Conservation (phyloP, 208 protist species). For the Jaenimonas drosophilae region DNA sequence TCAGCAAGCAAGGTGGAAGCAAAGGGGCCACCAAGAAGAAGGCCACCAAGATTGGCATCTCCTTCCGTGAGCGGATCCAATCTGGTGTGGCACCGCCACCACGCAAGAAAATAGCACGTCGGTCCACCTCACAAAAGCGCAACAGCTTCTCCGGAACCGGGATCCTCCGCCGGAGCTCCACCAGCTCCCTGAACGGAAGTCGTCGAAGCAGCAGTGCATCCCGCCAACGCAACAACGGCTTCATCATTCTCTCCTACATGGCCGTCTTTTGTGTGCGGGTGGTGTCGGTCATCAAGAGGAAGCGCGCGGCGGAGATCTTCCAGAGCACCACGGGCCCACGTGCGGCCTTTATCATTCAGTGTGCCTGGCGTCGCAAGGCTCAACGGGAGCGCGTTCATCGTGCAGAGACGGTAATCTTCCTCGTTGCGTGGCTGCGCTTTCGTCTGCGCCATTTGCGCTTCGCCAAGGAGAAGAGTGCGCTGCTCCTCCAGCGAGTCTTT, state of each 20-base stretch:
- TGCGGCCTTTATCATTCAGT: conserved; percentile 62
- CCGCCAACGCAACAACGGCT: not conserved
- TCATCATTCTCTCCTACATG: conserved; percentile 8
- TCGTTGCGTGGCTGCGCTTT: conserved; percentile 41
- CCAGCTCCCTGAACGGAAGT: conserved; percentile 1
- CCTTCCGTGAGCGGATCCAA: too few species aligned
- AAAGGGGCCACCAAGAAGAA: too few species aligned
- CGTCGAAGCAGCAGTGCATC: not conserved
- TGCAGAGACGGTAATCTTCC: conserved; percentile 15
- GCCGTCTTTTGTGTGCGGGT: conserved; percentile 19
- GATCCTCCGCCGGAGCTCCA: too few species aligned
- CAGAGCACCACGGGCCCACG: conserved; percentile 28
- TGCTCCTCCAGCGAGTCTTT: conserved; percentile 64
- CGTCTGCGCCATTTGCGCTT: conserved; percentile 21
- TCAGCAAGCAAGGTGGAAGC: too few species aligned
- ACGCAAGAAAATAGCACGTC: too few species aligned
- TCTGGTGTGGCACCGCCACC: too few species aligned
- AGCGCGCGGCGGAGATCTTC: conserved; percentile 13
- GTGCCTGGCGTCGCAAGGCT: conserved; percentile 30
- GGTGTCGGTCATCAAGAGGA: conserved; percentile 11
- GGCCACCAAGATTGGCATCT: too few species aligned
- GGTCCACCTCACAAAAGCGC: too few species aligned
- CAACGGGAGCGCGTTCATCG: conserved; percentile 28
- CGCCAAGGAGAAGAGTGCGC: conserved; percentile 29
- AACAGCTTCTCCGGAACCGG: too few species aligned